A percentile compares a stretch with the other conserved stretches of the same genome.
phyloP scores from a whole-genome alignment of 352 stramenopile genomes.

The Thalassiosira mediterranea region DNA sequence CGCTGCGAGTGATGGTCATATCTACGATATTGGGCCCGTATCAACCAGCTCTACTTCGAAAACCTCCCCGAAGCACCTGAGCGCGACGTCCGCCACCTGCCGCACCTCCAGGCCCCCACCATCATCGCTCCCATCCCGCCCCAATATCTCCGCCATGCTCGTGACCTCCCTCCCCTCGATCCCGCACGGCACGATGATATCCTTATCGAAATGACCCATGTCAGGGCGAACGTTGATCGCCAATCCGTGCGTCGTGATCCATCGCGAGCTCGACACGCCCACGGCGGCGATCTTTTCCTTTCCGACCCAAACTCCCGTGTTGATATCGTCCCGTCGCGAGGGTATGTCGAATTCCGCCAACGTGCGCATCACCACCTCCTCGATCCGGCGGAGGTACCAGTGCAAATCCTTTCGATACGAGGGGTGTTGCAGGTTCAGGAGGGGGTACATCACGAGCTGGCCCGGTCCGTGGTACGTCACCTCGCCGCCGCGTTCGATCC shows the following conservation, averaged over 20 bases:
- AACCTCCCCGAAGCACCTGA: conserved; percentile 59
- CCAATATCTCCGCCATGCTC: conserved; percentile 63
- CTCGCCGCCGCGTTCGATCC: conserved; percentile 97
- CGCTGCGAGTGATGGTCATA: too few relatives aligned
- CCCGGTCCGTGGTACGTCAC: conserved; percentile 98
- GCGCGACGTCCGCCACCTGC: conserved; percentile 57
- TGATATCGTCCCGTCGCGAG: conserved; percentile 60
- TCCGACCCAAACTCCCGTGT: conserved; percentile 92
- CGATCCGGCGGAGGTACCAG: conserved; percentile 95
- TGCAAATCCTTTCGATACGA: conserved; percentile 94
- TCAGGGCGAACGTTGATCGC: conserved; percentile 95
- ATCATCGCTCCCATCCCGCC: conserved; percentile 10
- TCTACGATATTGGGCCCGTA: conserved; percentile 15
- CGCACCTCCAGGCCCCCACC: conserved; percentile 35
- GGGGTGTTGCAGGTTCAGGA: conserved; percentile 90
- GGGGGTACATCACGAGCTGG: conserved; percentile 97
- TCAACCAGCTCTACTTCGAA: conserved; percentile 50
- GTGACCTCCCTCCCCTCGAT: conserved; percentile 85
- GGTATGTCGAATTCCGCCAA: conserved; percentile 55
- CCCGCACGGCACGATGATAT: conserved; percentile 94
- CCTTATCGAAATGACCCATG: conserved; percentile 90
- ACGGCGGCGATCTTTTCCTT: conserved; percentile 95
- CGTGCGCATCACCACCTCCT: conserved; percentile 81
- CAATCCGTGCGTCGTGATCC: conserved; percentile 98
- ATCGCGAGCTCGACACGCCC: conserved; percentile 93